A percentile compares a stretch with the other conserved stretches of the same genome.
phyloP scores from a whole-genome alignment of 1,139 yeast genomes.

The Geotrichum histeridarum region DNA sequence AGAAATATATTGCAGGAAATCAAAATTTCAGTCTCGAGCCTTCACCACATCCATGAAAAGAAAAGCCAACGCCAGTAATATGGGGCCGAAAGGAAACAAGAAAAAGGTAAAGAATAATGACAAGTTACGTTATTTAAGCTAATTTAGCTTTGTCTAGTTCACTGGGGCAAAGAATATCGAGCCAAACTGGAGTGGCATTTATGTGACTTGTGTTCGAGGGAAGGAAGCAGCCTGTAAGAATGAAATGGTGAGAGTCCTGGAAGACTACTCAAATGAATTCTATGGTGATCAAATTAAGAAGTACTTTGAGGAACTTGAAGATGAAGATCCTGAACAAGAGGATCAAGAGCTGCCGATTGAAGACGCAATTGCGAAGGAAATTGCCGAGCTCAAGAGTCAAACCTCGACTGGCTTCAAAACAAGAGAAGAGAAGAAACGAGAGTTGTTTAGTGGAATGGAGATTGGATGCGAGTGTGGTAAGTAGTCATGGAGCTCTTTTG shows the following conservation, averaged over 20 bases:
- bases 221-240: conserved; percentile 69
- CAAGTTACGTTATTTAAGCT: neutral
- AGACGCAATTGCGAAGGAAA: conserved; percentile 66
- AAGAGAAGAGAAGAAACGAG: conserved; percentile 38
- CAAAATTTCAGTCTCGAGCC: neutral
- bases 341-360: conserved; percentile 43
- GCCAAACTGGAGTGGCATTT: conserved; percentile 78
- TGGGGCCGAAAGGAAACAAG: conserved; percentile 8
- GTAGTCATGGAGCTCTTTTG: neutral
- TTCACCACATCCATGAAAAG: conserved; percentile 1
- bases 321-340: conserved; percentile 43
- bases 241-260: conserved; percentile 62
- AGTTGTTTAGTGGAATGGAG: conserved; percentile 59
- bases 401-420: conserved; percentile 26
- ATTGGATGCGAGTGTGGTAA: conserved; percentile 68
- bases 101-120: neutral
- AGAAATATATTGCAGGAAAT: neutral
- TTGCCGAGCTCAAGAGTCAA: conserved; percentile 50
- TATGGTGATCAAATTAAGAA: conserved; percentile 39
- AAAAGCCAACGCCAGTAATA: neutral
- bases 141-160: neutral
- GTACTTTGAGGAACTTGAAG: conserved; percentile 45
- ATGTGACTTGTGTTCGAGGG: conserved; percentile 78
- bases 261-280: conserved; percentile 39
- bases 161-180: conserved; percentile 39